Evolutionary conservation across 768 basidiomycete species (phyloP).

Genomic region (Amanita jacksonii): DNA sequence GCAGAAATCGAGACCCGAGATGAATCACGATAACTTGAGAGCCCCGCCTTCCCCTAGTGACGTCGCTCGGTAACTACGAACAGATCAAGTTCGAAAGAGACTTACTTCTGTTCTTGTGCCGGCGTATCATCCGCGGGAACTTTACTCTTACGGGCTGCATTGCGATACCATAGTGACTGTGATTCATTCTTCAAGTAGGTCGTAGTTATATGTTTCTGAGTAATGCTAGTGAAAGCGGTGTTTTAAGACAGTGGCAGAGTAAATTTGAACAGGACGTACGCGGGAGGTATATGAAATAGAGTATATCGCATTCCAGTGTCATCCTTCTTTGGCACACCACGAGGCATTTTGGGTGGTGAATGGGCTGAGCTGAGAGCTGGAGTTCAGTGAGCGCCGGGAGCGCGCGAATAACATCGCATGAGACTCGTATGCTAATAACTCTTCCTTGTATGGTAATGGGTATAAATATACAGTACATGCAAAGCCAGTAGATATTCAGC

Average conservation of each 20-base stretch:
- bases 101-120: conserved; percentile 39
- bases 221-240: conserved; percentile 35
- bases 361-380: neutral
- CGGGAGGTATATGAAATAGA: conserved; percentile 68
- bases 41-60: conserved; percentile 46
- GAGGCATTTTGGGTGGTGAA: conserved; percentile 48
- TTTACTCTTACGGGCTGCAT: conserved; percentile 46
- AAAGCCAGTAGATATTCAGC: neutral
- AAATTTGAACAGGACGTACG: conserved; percentile 30
- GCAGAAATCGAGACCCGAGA: conserved; percentile 63
- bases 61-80: conserved; percentile 16
- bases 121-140: conserved; percentile 28
- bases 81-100: conserved; percentile 11
- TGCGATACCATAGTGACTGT: conserved; percentile 67
- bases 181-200: conserved; percentile 71
- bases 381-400: neutral
- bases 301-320: conserved; percentile 79
- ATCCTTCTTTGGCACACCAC: conserved; percentile 75
- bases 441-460: conserved; percentile 11
- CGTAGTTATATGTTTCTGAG: conserved; percentile 72
- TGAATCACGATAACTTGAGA: conserved; percentile 75
- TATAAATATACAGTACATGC: conserved; percentile 13
- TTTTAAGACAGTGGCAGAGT: conserved; percentile 6
- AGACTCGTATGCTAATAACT: conserved; percentile 4
- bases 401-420: neutral